Conservation (phyloP, 2,329 filamentous ascomycete genomes). For the Colletotrichum sojae region DNA sequence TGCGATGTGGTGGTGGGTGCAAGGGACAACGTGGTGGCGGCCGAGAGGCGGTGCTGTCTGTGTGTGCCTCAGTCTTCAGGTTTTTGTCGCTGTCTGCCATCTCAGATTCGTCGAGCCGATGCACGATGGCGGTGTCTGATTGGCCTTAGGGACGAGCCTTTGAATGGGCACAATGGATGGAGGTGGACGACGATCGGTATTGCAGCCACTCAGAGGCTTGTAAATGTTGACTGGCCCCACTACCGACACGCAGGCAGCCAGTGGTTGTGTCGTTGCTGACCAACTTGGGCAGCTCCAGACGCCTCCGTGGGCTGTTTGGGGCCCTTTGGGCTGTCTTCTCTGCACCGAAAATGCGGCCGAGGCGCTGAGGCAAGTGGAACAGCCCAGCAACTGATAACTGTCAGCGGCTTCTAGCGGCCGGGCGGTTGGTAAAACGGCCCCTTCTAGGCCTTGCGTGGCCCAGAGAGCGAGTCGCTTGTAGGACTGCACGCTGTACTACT, state of each 20-base stretch:
- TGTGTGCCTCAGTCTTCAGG: slow-evolving; percentile 5
- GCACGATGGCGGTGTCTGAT: slow-evolving; percentile 7
- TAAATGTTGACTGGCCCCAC: background rate
- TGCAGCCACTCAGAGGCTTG: slow-evolving; percentile 23
- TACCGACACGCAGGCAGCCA: background rate
- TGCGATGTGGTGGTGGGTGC: background rate
- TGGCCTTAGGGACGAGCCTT: background rate
- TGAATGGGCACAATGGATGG: background rate
- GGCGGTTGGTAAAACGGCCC: slow-evolving; percentile 19
- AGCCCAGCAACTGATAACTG: slow-evolving; percentile 11
- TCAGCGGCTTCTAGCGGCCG: slow-evolving; percentile 30
- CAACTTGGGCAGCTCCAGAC: slow-evolving; percentile 4
- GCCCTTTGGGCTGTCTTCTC: background rate
- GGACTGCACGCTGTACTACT: no score
- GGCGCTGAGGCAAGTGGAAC: slow-evolving; percentile 5
- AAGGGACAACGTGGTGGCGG: slow-evolving; percentile 32
- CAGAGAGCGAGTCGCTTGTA: no score
- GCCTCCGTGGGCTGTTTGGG: background rate
- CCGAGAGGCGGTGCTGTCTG: no score
- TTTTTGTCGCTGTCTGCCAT: no score
- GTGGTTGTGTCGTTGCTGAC: slow-evolving; percentile 2
- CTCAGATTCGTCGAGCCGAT: slow-evolving; percentile 17
- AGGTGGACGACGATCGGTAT: slow-evolving; percentile 4
- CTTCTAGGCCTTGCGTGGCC: slow-evolving; percentile 24
- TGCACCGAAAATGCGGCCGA: slow-evolving; percentile 30